Conservation (phyloP, 2,329 filamentous ascomycete species). For the Aspergillus floridensis region DNA sequence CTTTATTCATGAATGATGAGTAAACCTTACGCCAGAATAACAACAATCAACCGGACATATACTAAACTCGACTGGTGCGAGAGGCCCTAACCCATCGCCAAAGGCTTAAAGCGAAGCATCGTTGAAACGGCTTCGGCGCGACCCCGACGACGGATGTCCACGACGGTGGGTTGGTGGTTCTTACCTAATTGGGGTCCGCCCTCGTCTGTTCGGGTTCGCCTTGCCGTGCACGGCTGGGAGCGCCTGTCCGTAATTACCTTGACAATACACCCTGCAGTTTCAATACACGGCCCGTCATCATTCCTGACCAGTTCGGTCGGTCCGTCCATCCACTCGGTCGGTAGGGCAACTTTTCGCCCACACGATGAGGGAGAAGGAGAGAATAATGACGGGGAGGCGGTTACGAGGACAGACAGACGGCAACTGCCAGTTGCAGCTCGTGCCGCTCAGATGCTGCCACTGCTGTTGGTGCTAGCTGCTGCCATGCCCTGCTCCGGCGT, state of each 20-base stretch:
- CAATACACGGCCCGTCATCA: neutral
- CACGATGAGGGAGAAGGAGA: neutral
- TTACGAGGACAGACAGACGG: no score
- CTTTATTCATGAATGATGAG: no score
- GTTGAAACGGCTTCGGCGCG: constrained; percentile 9
- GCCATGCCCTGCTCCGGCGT: neutral
- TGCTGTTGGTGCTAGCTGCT: neutral
- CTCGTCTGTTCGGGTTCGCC: constrained; percentile 9
- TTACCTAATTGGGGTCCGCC: neutral
- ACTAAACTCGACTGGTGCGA: neutral
- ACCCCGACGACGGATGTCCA: neutral
- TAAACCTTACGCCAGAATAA: no score
- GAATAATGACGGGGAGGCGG: neutral
- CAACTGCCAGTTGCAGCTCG: constrained; percentile 6
- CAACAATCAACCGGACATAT: neutral
- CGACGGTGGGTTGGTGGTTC: neutral
- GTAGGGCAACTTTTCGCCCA: neutral
- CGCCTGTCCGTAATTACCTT: constrained; percentile 12
- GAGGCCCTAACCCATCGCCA: neutral
- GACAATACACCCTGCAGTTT: neutral
- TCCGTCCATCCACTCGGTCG: constrained; percentile 1
- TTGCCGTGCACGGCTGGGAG: constrained; percentile 7
- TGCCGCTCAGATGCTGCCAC: constrained; percentile 11
- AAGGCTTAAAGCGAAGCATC: neutral
- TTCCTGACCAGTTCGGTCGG: neutral